Conservation (phyloP, 1,284 basidiomycete genomes). For the Irpex sp. region DNA sequence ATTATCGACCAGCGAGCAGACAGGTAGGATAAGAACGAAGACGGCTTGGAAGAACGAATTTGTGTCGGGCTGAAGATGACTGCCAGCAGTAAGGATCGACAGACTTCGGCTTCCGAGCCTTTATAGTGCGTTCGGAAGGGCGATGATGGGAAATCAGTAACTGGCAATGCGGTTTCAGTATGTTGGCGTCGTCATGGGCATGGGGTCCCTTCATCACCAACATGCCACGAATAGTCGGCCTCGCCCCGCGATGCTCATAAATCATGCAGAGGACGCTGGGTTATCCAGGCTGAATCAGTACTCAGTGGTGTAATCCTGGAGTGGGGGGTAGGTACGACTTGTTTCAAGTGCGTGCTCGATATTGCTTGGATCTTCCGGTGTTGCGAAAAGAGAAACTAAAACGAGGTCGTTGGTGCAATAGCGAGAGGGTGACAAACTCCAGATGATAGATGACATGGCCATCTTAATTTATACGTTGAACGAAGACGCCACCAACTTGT, state of each 20-base stretch:
- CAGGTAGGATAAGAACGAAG: not conserved
- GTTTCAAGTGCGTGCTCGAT: too few species aligned
- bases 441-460: too few species aligned
- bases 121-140: not conserved
- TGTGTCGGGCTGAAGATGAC: not conserved
- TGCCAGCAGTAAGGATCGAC: constrained; percentile 1
- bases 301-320: too few species aligned
- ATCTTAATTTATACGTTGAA: too few species aligned
- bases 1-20: constrained; percentile 1
- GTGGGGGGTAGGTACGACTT: too few species aligned
- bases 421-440: too few species aligned
- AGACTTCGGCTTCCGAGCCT: not conserved
- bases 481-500: too few species aligned
- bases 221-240: not conserved
- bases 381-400: too few species aligned
- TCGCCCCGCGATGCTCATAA: not conserved
- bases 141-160: not conserved
- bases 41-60: not conserved
- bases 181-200: not conserved
- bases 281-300: not conserved
- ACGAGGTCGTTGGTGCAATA: too few species aligned
- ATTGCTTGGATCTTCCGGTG: too few species aligned
- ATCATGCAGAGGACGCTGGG: not conserved
- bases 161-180: not conserved
- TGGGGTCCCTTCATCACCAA: not conserved